Base-by-base conservation (phyloP, 176 grass and related monocot genomes). In the Zizania latifolia region DNA sequence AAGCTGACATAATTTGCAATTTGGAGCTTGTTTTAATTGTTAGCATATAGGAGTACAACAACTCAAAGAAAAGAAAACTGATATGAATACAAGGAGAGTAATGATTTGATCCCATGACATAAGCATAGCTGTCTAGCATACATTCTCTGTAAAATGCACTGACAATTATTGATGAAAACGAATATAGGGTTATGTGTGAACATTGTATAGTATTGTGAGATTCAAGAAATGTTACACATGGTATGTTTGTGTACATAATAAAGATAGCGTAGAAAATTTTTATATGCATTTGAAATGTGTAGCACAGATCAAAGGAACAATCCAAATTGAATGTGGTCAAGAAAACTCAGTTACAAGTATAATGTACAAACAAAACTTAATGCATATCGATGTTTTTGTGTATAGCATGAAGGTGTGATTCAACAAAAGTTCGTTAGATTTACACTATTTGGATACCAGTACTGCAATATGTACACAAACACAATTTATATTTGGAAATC, bases 21-120 rank as follows among this genome's bases (percentile, higher is more conserved):
- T 76, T 72, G 29, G 10, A 79, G 34, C 26, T 65, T 35, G 21
- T 36, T 72, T 63, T 72, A 82, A 50, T 38, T 44, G 59, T 12
- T 78, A 65, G 35, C 76, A 17, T 65, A 44, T 57, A 54, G 58
- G 14, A 41, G 0, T 58, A 41, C 26, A 33, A 45, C 58, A 65
- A 65, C 28, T 78, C 82, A 71, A 48, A 54, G 34, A 72, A 66
- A n/a, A n/a, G n/a, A 37, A 10, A 72, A 41, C 19, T 34, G 1
- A 15, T 33, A 78, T 78, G 44, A 65, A 43, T 28, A 72, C 45
- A 84, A 78, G 36, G 40, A 51, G 34, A 72, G 43, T 71, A 84
- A 33, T 40, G 12, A 72, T 72, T 78, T 56, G 35, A 32, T 54
- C n/a, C 5, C 43, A 84, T 78, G 66, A 78, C 58, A 75, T 58